phyloP scores from a whole-genome alignment of 805 yeast species.

The Saccharomycopsis sp. region DNA sequence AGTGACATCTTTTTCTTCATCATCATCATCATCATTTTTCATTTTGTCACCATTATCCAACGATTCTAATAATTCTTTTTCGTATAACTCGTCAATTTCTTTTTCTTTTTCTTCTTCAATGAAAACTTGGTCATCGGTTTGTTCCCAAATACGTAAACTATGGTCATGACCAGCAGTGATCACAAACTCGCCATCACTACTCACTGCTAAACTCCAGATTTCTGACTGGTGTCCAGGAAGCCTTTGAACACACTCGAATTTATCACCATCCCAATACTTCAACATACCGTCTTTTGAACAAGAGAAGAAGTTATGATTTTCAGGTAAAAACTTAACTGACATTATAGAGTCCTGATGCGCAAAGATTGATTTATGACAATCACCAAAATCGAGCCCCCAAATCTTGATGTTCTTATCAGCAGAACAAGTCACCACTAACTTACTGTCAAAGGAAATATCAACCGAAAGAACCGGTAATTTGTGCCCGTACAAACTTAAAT shows the following conservation, averaged over 20 bases:
- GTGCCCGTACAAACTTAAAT: slow-evolving; percentile 87
- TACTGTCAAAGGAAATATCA: slow-evolving; percentile 85
- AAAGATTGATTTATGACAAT: slow-evolving; percentile 92
- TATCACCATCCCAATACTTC: slow-evolving; percentile 98
- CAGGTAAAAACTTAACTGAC: slow-evolving; percentile 78
- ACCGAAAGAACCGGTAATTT: slow-evolving; percentile 90
- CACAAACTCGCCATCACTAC: slow-evolving; percentile 61
- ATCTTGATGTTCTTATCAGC: slow-evolving; percentile 97
- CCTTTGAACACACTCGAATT: slow-evolving; percentile 88
- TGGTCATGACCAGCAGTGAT: slow-evolving; percentile 90
- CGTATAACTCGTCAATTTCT: slow-evolving; percentile 90
- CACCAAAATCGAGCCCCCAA: slow-evolving; percentile 99
- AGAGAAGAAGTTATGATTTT: slow-evolving; percentile 84
- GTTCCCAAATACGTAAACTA: slow-evolving; percentile 87
- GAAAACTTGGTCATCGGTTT: slow-evolving; percentile 92
- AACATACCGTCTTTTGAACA: slow-evolving; percentile 83
- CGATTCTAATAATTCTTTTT: slow-evolving; percentile 66
- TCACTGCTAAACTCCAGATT: slow-evolving; percentile 87
- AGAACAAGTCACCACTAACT: slow-evolving; percentile 82
- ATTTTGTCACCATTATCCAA: slow-evolving; percentile 48
- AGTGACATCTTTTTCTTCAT: slow-evolving; percentile 42
- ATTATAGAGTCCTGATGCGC: slow-evolving; percentile 96
- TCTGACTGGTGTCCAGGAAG: slow-evolving; percentile 84
- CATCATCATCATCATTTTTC: slow-evolving; percentile 31
- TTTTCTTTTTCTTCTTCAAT: slow-evolving; percentile 94